Conservation (phyloP, 208 protist species). For the Trichomonas tenax region DNA sequence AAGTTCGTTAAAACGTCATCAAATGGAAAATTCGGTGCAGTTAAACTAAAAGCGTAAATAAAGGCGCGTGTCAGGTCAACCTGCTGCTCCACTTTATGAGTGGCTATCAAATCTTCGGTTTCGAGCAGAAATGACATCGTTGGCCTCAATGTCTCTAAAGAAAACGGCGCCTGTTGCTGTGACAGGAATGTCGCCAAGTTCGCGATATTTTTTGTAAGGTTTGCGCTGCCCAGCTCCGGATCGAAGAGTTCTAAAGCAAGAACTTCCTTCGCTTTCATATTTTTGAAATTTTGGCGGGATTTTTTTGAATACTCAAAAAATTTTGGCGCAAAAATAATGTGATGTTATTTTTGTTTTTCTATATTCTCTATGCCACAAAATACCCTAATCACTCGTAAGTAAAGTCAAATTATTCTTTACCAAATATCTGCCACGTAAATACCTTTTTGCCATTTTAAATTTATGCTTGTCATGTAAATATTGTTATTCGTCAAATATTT, state of each 20-base stretch:
- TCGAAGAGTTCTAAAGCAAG: not conserved
- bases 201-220: not conserved
- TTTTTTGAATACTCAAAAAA: too few species aligned
- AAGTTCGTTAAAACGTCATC: not conserved
- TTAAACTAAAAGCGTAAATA: not conserved
- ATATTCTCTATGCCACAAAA: too few species aligned
- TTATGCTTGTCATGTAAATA: too few species aligned
- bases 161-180: not conserved
- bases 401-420: too few species aligned
- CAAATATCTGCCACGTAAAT: too few species aligned
- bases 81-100: not conserved
- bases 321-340: too few species aligned
- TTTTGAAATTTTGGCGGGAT: not conserved
- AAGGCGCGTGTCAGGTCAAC: not conserved
- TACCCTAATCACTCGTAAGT: too few species aligned
- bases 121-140: not conserved
- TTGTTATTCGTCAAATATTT: too few species aligned
- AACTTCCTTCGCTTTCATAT: not conserved
- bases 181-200: not conserved
- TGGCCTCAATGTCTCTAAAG: not conserved
- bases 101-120: not conserved
- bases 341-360: too few species aligned
- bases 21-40: not conserved
- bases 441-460: too few species aligned
- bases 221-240: not conserved